These are phyloP conservation scores for Albugo laibachii DNA, from an alignment of 352 stramenopile species.

Conservation along the genomic window DNA sequence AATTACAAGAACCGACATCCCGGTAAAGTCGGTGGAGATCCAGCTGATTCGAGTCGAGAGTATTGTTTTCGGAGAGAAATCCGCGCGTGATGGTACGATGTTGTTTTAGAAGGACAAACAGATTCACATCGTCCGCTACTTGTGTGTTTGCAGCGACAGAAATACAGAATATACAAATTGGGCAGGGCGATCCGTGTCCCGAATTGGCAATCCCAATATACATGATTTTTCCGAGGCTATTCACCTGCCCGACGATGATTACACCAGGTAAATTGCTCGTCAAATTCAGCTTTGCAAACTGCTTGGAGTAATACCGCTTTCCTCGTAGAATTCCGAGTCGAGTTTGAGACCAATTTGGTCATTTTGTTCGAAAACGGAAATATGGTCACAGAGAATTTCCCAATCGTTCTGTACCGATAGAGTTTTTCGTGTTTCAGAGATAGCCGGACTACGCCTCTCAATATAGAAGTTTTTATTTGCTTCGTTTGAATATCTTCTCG, in stretches of 20 bases:
- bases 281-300: not conserved
- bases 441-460: not conserved
- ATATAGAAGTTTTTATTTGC: conserved; percentile 51
- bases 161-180: conserved; percentile 89
- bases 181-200: conserved; percentile 75
- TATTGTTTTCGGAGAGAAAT: conserved; percentile 42
- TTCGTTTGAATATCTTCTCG: conserved; percentile 94
- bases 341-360: conserved; percentile 87
- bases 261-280: conserved; percentile 22
- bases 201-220: conserved; percentile 85
- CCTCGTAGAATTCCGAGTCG: conserved; percentile 68
- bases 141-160: conserved; percentile 48
- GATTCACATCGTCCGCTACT: not conserved
- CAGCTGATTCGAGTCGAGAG: conserved; percentile 83
- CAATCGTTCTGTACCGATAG: conserved; percentile 68
- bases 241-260: conserved; percentile 83
- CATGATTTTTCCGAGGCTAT: conserved; percentile 86
- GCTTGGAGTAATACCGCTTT: not conserved
- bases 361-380: conserved; percentile 83
- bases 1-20: conserved; percentile 45
- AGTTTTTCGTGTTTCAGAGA: conserved; percentile 1
- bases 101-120: not conserved
- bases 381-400: conserved; percentile 83
- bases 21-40: conserved; percentile 78
- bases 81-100: conserved; percentile 49